Evolutionary conservation across 2,329 filamentous ascomycete species (phyloP).

Genomic region (Ophiostoma perfectum): DNA sequence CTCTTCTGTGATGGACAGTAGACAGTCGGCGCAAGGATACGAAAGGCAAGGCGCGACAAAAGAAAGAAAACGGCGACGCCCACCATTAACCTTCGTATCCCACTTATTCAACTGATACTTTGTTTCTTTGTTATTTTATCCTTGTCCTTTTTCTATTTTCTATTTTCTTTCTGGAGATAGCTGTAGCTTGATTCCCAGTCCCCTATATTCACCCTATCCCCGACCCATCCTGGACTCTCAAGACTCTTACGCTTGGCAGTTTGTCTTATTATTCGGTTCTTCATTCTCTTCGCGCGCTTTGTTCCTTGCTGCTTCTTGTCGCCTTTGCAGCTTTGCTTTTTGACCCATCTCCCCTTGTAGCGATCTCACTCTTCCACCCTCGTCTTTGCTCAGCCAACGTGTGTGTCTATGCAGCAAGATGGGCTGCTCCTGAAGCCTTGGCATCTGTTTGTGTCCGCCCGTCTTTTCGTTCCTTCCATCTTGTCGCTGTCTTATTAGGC

Average conservation of each 20-base stretch:
- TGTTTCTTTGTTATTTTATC: too few species aligned
- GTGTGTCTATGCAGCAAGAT: too few species aligned
- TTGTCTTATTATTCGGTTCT: neutral
- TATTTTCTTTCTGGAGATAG: neutral
- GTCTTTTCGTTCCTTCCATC: neutral
- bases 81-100: too few species aligned
- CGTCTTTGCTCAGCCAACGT: too few species aligned
- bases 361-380: too few species aligned
- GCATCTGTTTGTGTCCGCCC: neutral
- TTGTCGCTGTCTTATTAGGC: neutral
- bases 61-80: too few species aligned
- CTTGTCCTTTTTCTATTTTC: too few species aligned
- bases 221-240: neutral
- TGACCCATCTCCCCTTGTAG: too few species aligned
- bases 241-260: neutral
- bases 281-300: neutral
- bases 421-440: neutral
- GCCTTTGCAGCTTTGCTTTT: neutral
- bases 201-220: conserved; percentile 5
- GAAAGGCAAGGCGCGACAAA: too few species aligned
- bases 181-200: neutral
- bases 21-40: too few species aligned
- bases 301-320: neutral
- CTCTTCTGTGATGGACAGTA: too few species aligned
- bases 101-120: too few species aligned